phyloP scores from a whole-genome alignment of 371 early-diverging fungal species.

The Mucor mucedo region DNA sequence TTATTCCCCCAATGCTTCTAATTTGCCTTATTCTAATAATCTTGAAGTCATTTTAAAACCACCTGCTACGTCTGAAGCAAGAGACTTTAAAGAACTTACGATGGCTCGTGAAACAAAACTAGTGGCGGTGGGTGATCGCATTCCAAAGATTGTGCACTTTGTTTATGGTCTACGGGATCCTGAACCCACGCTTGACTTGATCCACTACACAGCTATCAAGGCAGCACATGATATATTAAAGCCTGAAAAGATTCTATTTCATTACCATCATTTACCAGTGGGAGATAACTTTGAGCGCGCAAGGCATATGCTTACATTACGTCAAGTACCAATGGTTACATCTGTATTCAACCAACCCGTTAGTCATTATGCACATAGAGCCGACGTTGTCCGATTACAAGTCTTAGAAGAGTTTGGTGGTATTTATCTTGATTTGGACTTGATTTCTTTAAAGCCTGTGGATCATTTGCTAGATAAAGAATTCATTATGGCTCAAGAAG shows the following conservation, averaged over 20 bases:
- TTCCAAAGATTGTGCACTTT: conserved; percentile 61
- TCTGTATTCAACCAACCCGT: conserved; percentile 50
- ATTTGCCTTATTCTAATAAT: neutral
- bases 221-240: conserved; percentile 53
- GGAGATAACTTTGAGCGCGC: conserved; percentile 55
- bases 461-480: conserved; percentile 52
- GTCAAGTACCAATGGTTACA: conserved; percentile 38
- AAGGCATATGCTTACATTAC: conserved; percentile 42
- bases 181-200: conserved; percentile 49
- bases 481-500: conserved; percentile 61
- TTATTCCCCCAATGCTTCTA: too few species aligned
- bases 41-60: conserved; percentile 20
- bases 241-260: conserved; percentile 55
- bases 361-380: conserved; percentile 53
- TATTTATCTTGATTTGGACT: conserved; percentile 60
- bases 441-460: conserved; percentile 50
- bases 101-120: conserved; percentile 28
- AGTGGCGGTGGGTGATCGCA: conserved; percentile 15
- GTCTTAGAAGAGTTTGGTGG: conserved; percentile 53
- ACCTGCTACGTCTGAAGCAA: conserved; percentile 9
- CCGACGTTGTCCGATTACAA: conserved; percentile 54
- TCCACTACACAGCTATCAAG: conserved; percentile 60
- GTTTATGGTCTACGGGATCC: conserved; percentile 52
- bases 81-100: conserved; percentile 27
- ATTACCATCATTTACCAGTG: conserved; percentile 55